phyloP scores from a whole-genome alignment of 495 filamentous ascomycete species.

The Trichoderma orchidacearum region DNA sequence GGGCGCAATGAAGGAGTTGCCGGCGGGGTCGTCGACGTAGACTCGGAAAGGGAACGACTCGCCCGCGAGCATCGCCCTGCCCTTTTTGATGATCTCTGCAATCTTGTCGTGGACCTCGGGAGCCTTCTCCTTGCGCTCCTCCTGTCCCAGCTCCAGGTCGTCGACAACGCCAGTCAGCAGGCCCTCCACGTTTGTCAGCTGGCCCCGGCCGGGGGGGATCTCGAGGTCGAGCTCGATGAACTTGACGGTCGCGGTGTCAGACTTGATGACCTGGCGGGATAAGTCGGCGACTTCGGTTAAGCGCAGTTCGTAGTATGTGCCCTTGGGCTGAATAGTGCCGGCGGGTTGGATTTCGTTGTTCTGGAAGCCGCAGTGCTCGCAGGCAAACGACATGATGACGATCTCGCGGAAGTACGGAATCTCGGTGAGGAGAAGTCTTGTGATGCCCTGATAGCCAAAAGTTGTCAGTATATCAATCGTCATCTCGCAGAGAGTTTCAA shows the following conservation, averaged over 20 bases:
- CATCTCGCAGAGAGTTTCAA: not conserved
- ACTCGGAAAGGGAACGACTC: constrained; percentile 77
- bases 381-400: constrained; percentile 92
- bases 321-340: constrained; percentile 78
- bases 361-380: constrained; percentile 71
- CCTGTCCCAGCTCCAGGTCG: constrained; percentile 64
- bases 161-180: constrained; percentile 61
- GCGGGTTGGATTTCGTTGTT: constrained; percentile 90
- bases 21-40: constrained; percentile 75
- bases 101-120: constrained; percentile 70
- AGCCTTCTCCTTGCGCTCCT: constrained; percentile 51
- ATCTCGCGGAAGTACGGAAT: constrained; percentile 96
- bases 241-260: constrained; percentile 67
- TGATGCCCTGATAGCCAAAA: constrained; percentile 49
- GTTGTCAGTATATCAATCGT: constrained; percentile 3
- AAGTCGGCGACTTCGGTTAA: constrained; percentile 58
- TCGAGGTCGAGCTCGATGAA: constrained; percentile 82
- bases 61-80: constrained; percentile 59
- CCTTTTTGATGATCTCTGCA: constrained; percentile 51
- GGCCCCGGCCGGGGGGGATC: constrained; percentile 75
- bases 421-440: constrained; percentile 71
- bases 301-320: constrained; percentile 62
- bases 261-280: constrained; percentile 78
- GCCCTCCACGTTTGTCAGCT: constrained; percentile 86
- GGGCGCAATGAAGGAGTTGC: constrained; percentile 97